These are phyloP conservation scores for Tolypocladium nubicola DNA, from an alignment of 2,329 filamentous ascomycete genomes.

Conservation along the genomic window DNA sequence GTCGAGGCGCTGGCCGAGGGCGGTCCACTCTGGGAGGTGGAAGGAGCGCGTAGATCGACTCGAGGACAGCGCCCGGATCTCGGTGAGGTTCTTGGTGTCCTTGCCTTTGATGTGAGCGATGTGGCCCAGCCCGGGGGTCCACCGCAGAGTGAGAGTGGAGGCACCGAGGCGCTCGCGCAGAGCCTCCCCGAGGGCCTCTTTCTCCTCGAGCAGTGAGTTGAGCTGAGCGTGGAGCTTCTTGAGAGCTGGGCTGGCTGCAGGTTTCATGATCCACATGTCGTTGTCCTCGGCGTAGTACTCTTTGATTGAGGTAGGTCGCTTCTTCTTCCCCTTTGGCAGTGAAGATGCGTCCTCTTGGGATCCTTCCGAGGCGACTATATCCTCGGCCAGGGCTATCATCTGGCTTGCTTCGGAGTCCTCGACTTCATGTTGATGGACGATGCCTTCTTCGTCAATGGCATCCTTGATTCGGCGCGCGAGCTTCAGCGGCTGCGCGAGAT, in stretches of 20 bases:
- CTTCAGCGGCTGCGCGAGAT: constrained; percentile 53
- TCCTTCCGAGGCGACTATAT: constrained; percentile 58
- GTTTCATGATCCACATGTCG: constrained; percentile 55
- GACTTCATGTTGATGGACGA: constrained; percentile 68
- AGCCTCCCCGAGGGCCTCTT: constrained; percentile 44
- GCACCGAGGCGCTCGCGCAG: constrained; percentile 53
- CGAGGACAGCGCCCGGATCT: constrained; percentile 48
- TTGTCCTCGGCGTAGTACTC: constrained; percentile 51
- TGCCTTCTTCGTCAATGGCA: constrained; percentile 85
- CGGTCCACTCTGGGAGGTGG: constrained; percentile 74
- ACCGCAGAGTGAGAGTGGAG: constrained; percentile 64
- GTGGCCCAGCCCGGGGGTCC: constrained; percentile 79
- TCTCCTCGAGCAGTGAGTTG: constrained; percentile 47
- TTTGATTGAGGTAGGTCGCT: constrained; percentile 33
- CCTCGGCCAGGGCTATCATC: constrained; percentile 63
- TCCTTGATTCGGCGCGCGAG: constrained; percentile 62
- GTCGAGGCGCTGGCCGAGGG: constrained; percentile 70
- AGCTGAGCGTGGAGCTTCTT: constrained; percentile 59
- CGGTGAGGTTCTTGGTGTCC: constrained; percentile 37
- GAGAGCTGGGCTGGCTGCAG: constrained; percentile 56
- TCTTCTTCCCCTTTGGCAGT: constrained; percentile 44
- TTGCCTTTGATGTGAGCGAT: constrained; percentile 85
- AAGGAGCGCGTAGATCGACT: constrained; percentile 81
- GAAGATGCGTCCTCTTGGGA: constrained; percentile 42
- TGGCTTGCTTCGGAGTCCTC: constrained; percentile 62